Conservation (phyloP, 768 basidiomycete species). For the Agaricus sinodeliciosus region DNA sequence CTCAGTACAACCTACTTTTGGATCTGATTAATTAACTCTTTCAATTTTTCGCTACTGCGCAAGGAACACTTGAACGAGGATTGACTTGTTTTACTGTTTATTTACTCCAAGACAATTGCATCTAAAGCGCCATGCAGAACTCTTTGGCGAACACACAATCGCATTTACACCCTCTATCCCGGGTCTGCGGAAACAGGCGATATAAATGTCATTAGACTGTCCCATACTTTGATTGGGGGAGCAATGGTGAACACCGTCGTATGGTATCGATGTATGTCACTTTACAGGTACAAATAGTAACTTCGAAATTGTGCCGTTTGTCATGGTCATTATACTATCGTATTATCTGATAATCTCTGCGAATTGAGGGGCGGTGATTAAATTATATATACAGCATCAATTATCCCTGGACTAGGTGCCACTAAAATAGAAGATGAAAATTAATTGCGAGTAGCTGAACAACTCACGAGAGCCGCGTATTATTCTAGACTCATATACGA, state of each 20-base stretch:
- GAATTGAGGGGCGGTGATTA: too few species aligned
- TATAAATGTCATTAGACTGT: neutral
- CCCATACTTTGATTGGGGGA: neutral
- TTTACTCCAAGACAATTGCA: conserved; percentile 7
- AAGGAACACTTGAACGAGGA: conserved; percentile 74
- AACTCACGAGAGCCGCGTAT: conserved; percentile 1
- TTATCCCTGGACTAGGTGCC: conserved; percentile 5
- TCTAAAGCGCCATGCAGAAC: conserved; percentile 31
- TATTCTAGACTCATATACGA: conserved; percentile 27
- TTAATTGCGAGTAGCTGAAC: neutral
- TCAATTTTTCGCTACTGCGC: conserved; percentile 33
- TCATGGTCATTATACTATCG: neutral
- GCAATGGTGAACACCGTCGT: neutral
- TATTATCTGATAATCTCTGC: too few species aligned
- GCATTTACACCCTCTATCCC: conserved; percentile 64
- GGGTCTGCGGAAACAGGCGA: conserved; percentile 20
- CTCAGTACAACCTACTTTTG: conserved; percentile 84
- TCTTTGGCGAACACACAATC: conserved; percentile 80
- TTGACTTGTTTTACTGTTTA: conserved; percentile 37
- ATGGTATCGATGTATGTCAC: conserved; percentile 2
- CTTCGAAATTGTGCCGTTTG: neutral
- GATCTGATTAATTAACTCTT: conserved; percentile 61
- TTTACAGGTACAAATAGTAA: neutral
- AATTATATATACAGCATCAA: conserved; percentile 4
- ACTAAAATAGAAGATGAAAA: neutral